These are phyloP conservation scores for Knoxdaviesia capensis DNA, from an alignment of 2,329 filamentous ascomycete genomes.

Conservation along the genomic window DNA sequence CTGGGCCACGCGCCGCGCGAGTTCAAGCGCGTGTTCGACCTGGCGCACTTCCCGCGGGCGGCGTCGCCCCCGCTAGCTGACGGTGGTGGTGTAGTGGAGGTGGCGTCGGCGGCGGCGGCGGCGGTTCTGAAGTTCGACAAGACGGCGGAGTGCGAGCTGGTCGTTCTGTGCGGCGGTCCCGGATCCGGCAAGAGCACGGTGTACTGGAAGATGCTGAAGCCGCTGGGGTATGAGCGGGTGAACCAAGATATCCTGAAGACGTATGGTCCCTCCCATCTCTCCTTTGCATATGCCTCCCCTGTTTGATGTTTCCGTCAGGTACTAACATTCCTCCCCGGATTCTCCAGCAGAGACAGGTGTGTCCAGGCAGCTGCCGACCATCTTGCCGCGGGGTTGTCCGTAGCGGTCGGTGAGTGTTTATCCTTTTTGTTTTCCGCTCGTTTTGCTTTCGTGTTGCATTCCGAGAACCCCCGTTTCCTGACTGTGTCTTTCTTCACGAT, in stretches of 20 bases:
- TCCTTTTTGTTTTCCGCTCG: no score
- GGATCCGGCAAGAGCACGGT: constrained; percentile 86
- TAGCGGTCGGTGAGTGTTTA: constrained; percentile 55
- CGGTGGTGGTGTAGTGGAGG: no score
- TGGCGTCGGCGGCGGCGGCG: constrained; percentile 6
- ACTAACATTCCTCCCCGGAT: no score
- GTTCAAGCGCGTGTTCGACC: constrained; percentile 54
- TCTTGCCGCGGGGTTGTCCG: constrained; percentile 43
- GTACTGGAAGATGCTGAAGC: constrained; percentile 59
- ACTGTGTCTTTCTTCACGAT: constrained; percentile 1
- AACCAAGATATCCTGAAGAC: constrained; percentile 83
- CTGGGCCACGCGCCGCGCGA: constrained; percentile 43
- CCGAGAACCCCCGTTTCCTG: neutral
- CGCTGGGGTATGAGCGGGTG: constrained; percentile 61
- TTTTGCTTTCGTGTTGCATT: no score
- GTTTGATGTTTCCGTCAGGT: no score
- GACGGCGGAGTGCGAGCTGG: constrained; percentile 47
- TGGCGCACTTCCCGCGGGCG: constrained; percentile 30
- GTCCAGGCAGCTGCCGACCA: constrained; percentile 51
- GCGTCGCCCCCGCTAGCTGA: no score
- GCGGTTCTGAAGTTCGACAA: constrained; percentile 30
- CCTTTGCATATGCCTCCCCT: no score
- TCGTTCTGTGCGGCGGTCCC: constrained; percentile 76
- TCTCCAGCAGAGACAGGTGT: constrained; percentile 35
- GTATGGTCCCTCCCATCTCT: constrained; percentile 9